Conservation (phyloP, 495 filamentous ascomycete genomes). For the Letharia lupina region DNA sequence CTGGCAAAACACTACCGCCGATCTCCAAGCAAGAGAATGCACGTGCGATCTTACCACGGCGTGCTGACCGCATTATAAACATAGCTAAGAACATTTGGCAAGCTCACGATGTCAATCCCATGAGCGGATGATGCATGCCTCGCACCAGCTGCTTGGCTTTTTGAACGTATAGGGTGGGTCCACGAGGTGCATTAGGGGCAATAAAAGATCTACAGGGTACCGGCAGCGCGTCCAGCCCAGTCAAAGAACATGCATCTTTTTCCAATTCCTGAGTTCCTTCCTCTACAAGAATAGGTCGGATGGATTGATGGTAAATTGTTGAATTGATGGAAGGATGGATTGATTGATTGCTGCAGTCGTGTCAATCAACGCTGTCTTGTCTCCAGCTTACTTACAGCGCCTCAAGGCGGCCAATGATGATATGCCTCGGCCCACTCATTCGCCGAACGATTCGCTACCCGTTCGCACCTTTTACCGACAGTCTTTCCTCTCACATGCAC, state of each 20-base stretch:
- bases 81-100: not conserved
- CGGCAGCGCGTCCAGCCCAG: not conserved
- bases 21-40: not conserved
- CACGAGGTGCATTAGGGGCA: constrained; percentile 4
- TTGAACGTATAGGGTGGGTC: not conserved
- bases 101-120: not conserved
- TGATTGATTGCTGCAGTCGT: not conserved
- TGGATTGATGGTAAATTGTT: not conserved
- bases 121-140: constrained; percentile 2
- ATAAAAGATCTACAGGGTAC: not conserved
- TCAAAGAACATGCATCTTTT: not conserved
- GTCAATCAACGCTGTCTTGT: not conserved
- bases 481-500: not conserved
- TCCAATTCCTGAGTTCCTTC: not conserved
- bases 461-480: not conserved
- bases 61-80: not conserved
- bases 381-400: not conserved
- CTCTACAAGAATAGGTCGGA: not conserved
- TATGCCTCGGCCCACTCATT: not conserved
- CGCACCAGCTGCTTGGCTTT: constrained; percentile 1
- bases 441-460: not conserved
- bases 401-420: not conserved
- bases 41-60: not conserved
- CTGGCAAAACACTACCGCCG: not conserved
- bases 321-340: not conserved